Percentiles rank a stretch among this genome's conserved stretches.
Conservation (phyloP, 2,329 filamentous ascomycete genomes). For the Colletotrichum falcatum region DNA sequence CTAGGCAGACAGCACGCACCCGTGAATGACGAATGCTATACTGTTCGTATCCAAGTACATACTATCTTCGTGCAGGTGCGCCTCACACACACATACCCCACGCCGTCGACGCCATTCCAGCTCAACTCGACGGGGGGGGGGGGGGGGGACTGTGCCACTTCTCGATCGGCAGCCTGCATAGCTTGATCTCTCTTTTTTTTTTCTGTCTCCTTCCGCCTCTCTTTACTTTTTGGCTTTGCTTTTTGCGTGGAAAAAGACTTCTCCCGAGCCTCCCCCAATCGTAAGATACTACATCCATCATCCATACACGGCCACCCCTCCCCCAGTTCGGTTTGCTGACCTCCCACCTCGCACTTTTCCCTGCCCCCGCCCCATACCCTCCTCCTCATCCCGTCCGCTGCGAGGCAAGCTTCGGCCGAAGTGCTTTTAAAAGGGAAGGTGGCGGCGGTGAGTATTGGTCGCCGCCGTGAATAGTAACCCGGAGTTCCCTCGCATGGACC, state of each 20-base stretch:
- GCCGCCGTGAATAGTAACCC: conserved; percentile 17
- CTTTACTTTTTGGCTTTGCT: not conserved
- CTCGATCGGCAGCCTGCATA: conserved; percentile 1
- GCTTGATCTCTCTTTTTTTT: too few relatives aligned
- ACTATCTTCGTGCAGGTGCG: not conserved
- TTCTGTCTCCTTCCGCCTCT: too few relatives aligned
- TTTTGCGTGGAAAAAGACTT: not conserved
- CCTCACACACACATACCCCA: too few relatives aligned
- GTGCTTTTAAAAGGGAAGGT: conserved; percentile 34
- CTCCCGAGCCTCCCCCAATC: not conserved
- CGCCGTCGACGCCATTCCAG: too few relatives aligned
- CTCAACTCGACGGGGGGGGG: too few relatives aligned
- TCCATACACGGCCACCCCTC: not conserved
- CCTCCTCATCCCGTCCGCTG: not conserved
- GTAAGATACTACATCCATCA: not conserved
- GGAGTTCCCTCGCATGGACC: conserved; percentile 18
- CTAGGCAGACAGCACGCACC: not conserved
- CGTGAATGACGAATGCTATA: too few relatives aligned
- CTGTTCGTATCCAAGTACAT: not conserved
- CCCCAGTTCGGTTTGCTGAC: not conserved
- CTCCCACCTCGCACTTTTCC: not conserved
- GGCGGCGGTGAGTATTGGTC: conserved; percentile 21
- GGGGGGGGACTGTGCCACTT: not conserved
- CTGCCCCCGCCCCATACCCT: not conserved
- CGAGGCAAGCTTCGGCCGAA: conserved; percentile 30